phyloP scores from a whole-genome alignment of 106 monocot genomes.

The Narthecium ossifragum region DNA sequence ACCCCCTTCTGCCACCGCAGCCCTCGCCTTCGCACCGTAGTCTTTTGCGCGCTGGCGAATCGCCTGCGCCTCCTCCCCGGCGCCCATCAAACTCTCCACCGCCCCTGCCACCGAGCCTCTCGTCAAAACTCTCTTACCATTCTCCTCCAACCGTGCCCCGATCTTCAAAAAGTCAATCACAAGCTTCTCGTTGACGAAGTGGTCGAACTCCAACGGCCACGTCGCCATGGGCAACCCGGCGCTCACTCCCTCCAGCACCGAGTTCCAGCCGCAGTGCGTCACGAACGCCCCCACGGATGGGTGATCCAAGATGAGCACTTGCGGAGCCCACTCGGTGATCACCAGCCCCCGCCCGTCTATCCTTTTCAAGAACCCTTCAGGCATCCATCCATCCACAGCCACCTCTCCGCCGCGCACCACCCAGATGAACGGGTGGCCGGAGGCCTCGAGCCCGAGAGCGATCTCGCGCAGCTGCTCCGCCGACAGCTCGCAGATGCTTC shows the following conservation, averaged over 20 bases:
- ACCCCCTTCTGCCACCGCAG: neutral
- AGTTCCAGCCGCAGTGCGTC: slow-evolving; percentile 27
- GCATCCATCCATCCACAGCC: neutral
- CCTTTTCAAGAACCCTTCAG: neutral
- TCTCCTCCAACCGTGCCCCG: neutral
- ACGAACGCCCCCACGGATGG: neutral
- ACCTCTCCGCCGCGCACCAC: neutral
- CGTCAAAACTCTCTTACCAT: neutral
- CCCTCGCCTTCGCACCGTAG: neutral
- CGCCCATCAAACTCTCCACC: neutral
- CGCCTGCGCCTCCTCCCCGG: neutral
- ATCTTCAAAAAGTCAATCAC: neutral
- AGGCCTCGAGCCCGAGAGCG: neutral
- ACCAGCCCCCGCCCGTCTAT: neutral
- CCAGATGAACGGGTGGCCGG: neutral
- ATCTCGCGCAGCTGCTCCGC: neutral
- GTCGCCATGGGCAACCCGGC: slow-evolving; percentile 4
- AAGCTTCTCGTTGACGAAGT: neutral
- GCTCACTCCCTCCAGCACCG: neutral
- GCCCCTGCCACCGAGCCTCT: neutral
- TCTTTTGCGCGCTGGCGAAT: neutral
- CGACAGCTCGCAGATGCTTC: neutral
- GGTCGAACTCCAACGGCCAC: neutral
- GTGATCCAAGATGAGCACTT: neutral
- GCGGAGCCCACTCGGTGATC: slow-evolving; percentile 3